A percentile compares a stretch with the other conserved stretches of the same genome.
Conservation (phyloP, 495 filamentous ascomycete species). For the Penicillium chermesinum region DNA sequence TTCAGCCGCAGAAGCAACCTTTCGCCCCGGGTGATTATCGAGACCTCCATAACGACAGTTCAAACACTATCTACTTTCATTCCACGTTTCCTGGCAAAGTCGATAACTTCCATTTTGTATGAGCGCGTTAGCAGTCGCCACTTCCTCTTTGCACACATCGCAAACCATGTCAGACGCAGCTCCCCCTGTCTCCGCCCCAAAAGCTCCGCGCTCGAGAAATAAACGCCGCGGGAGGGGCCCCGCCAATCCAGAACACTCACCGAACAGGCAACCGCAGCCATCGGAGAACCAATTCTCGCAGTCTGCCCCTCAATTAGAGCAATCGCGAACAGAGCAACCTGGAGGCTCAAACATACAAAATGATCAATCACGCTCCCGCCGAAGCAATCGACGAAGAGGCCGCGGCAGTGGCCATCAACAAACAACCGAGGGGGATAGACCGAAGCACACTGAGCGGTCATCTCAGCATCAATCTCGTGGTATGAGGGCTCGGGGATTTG, state of each 20-base stretch:
- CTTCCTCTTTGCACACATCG: slow-evolving; percentile 2
- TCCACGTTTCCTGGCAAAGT: neutral
- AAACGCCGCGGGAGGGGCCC: slow-evolving; percentile 34
- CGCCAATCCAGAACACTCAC: slow-evolving; percentile 20
- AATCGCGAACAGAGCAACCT: slow-evolving; percentile 3
- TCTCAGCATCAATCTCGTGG: slow-evolving; percentile 12
- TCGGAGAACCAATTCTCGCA: slow-evolving; percentile 6
- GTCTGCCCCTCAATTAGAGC: slow-evolving; percentile 2
- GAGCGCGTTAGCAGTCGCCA: slow-evolving; percentile 6
- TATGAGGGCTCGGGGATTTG: slow-evolving; percentile 48
- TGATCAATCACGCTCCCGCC: slow-evolving; percentile 21
- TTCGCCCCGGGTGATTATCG: neutral
- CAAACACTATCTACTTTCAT: neutral
- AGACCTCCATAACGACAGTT: neutral
- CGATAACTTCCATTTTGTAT: slow-evolving; percentile 4
- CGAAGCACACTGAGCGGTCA: slow-evolving; percentile 12
- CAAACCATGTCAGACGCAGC: slow-evolving; percentile 22
- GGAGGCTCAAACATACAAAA: slow-evolving; percentile 6
- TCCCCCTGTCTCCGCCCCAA: slow-evolving; percentile 13
- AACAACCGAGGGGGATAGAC: slow-evolving; percentile 19
- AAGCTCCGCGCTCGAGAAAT: slow-evolving; percentile 25
- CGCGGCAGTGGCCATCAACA: slow-evolving; percentile 20
- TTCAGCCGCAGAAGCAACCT: neutral
- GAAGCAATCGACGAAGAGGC: slow-evolving; percentile 29
- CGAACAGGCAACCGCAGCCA: slow-evolving; percentile 6